Evolutionary conservation across 495 filamentous ascomycete species (phyloP).

Genomic region (Xylaria telfairii): DNA sequence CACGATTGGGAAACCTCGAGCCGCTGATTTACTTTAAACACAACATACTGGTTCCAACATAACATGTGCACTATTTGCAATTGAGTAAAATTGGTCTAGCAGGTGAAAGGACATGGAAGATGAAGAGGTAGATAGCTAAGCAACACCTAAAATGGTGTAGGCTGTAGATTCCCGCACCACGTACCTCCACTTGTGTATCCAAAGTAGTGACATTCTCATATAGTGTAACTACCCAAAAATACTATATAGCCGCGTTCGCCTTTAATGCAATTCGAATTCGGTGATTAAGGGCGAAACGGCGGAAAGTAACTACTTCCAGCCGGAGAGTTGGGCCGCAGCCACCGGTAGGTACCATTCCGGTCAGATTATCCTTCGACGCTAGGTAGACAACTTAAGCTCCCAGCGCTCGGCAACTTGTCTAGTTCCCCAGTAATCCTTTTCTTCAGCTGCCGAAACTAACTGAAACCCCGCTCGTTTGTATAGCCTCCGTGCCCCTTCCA

Average conservation of each 20-base stretch:
- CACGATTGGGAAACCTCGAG: too few relatives aligned
- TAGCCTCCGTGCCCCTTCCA: constrained; percentile 14
- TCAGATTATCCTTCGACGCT: not conserved
- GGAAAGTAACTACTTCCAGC: not conserved
- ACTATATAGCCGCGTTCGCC: not conserved
- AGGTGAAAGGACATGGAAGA: not conserved
- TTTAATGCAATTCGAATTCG: not conserved
- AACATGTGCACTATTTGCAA: not conserved
- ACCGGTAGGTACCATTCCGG: not conserved
- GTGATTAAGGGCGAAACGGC: not conserved
- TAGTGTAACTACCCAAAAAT: not conserved
- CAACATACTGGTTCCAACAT: not conserved
- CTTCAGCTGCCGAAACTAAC: not conserved
- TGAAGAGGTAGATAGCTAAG: not conserved
- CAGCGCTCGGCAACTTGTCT: not conserved
- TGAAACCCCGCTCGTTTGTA: constrained; percentile 15
- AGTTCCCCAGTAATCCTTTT: constrained; percentile 3
- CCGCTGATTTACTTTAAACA: too few relatives aligned
- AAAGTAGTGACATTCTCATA: not conserved
- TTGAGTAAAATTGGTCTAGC: not conserved
- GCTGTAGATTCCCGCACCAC: not conserved
- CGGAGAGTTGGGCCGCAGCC: not conserved
- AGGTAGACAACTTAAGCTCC: constrained; percentile 1
- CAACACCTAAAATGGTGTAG: not conserved
- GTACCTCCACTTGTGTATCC: not conserved